Conservation (phyloP, 2,329 filamentous ascomycete species). For the Parafenestella ontariensis region DNA sequence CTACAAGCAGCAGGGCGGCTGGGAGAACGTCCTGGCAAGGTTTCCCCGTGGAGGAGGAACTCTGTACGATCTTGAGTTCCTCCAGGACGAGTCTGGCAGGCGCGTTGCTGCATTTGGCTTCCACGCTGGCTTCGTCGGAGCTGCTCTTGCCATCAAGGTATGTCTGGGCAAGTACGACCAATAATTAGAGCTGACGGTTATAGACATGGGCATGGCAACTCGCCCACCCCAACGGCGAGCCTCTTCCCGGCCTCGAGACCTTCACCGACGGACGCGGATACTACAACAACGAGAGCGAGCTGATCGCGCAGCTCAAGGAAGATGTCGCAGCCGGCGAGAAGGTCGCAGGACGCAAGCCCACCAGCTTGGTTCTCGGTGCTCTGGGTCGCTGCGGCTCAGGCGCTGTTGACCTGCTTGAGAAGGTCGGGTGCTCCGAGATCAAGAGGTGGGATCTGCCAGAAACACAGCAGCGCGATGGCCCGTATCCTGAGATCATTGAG, state of each 20-base stretch:
- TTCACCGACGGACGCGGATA: constrained; percentile 57
- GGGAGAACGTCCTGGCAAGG: constrained; percentile 79
- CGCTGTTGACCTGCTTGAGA: constrained; percentile 79
- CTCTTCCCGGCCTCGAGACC: constrained; percentile 69
- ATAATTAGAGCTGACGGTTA: constrained; percentile 10
- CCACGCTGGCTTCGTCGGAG: constrained; percentile 55
- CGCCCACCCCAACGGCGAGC: constrained; percentile 69
- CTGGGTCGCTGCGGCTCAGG: constrained; percentile 85
- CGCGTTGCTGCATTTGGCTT: constrained; percentile 75
- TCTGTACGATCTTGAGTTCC: constrained; percentile 86
- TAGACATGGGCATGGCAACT: constrained; percentile 87
- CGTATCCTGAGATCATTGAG: constrained; percentile 79
- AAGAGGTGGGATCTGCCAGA: constrained; percentile 80
- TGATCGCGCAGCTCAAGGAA: constrained; percentile 77
- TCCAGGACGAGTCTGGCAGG: constrained; percentile 74
- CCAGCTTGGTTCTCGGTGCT: constrained; percentile 79
- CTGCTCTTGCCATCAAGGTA: constrained; percentile 54
- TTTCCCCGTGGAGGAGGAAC: constrained; percentile 79
- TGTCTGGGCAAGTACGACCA: neutral
- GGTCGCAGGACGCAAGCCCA: constrained; percentile 72
- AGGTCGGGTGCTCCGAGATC: constrained; percentile 76
- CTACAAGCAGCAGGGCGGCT: constrained; percentile 58
- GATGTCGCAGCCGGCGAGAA: constrained; percentile 70
- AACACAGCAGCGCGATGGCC: constrained; percentile 69
- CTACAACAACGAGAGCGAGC: constrained; percentile 76